Conservation (phyloP, 2,329 filamentous ascomycete genomes). For the Neoarthrinium moseri region DNA sequence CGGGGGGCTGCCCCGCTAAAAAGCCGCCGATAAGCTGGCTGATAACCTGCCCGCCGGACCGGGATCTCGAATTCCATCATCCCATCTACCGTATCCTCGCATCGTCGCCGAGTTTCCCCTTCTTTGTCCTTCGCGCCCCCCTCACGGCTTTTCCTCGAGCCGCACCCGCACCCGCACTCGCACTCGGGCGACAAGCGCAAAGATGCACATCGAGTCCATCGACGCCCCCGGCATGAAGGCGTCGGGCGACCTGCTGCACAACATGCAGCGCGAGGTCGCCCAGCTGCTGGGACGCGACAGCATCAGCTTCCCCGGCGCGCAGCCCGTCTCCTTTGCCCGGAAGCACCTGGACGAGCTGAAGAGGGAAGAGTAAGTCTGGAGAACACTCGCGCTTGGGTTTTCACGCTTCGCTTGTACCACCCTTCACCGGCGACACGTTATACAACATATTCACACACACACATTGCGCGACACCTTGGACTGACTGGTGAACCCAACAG, state of each 20-base stretch:
- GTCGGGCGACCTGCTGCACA: constrained; percentile 54
- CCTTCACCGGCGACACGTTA: background rate
- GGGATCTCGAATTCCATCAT: too few relatives aligned
- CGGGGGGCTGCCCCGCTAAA: too few relatives aligned
- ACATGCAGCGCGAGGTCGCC: constrained; percentile 73
- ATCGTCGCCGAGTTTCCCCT: too few relatives aligned
- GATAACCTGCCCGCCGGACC: too few relatives aligned
- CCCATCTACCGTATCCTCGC: too few relatives aligned
- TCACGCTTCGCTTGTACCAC: background rate
- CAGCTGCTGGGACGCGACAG: constrained; percentile 69
- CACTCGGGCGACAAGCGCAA: background rate
- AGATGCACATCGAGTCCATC: constrained; percentile 45
- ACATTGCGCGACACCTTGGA: background rate
- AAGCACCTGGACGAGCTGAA: constrained; percentile 81
- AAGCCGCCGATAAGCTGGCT: too few relatives aligned
- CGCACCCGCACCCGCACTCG: background rate
- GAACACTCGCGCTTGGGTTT: too few relatives aligned
- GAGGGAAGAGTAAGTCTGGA: constrained; percentile 59
- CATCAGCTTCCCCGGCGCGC: constrained; percentile 78
- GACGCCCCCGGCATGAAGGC: constrained; percentile 65
- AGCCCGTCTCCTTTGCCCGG: constrained; percentile 88
- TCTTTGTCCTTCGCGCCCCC: too few relatives aligned
- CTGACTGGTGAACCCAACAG: constrained; percentile 34
- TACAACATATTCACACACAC: background rate
- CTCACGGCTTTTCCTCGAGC: background rate